phyloP scores from a whole-genome alignment of 768 basidiomycete genomes.

The Sporobolomyces phaffii region DNA sequence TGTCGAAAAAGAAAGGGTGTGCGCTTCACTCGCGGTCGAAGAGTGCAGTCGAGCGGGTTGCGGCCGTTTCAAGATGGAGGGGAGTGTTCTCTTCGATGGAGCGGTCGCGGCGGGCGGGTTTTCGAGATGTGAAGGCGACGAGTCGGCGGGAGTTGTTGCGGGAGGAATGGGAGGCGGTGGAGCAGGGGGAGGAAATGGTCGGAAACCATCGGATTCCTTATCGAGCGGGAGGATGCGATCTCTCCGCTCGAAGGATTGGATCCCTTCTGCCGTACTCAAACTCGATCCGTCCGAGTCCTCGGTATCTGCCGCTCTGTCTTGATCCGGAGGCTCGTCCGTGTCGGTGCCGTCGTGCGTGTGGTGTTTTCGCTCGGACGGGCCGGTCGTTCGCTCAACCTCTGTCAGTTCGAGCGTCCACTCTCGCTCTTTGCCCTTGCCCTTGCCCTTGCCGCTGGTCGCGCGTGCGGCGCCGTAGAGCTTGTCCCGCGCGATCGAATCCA shows the following conservation, averaged over 20 bases:
- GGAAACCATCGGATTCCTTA: background rate
- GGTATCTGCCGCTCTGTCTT: background rate
- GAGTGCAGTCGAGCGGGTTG: conserved; percentile 2
- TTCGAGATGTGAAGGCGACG: background rate
- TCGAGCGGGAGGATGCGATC: background rate
- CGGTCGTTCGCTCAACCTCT: background rate
- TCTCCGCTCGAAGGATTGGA: background rate
- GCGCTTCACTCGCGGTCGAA: background rate
- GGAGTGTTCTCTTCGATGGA: background rate
- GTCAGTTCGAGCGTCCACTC: conserved; percentile 7
- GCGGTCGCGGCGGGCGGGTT: background rate
- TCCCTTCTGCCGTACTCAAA: background rate
- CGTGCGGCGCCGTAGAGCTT: background rate
- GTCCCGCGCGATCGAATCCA: background rate
- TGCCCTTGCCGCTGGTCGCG: background rate
- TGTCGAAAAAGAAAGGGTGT: conserved; percentile 2
- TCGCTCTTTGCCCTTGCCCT: conserved; percentile 13
- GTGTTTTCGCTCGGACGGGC: too few relatives aligned
- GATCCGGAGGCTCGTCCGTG: background rate
- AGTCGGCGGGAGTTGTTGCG: background rate
- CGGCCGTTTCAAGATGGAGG: conserved; percentile 2
- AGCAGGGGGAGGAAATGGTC: conserved; percentile 1
- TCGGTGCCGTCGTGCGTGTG: too few relatives aligned
- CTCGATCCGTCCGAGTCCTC: conserved; percentile 3
- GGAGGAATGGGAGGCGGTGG: background rate